Evolutionary conservation across 129 eudicot genomes (phyloP).

Genomic region (Tagetes patula): DNA sequence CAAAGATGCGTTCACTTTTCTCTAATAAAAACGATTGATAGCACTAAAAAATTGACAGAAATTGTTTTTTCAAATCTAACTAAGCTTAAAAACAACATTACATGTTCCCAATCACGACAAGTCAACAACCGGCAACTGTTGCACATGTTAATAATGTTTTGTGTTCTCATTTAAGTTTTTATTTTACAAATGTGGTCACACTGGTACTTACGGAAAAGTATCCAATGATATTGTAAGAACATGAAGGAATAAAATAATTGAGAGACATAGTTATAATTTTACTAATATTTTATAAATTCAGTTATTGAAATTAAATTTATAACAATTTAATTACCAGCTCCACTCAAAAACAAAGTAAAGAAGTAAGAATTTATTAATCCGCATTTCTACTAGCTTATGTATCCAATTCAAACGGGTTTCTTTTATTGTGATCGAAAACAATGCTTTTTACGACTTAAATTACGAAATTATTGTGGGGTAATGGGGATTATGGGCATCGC

Average conservation of each 20-base stretch:
- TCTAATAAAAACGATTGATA: too few species aligned
- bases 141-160: slow-evolving; percentile 23
- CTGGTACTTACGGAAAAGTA: neutral
- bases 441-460: neutral
- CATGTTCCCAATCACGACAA: neutral
- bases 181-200: slow-evolving; percentile 22
- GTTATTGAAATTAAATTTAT: neutral
- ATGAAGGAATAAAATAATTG: neutral
- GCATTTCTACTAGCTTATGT: too few species aligned
- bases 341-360: neutral
- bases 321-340: neutral
- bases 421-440: too few species aligned
- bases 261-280: neutral
- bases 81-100: neutral
- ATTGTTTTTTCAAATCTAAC: too few species aligned
- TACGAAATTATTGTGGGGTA: slow-evolving; percentile 8
- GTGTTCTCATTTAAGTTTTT: slow-evolving; percentile 13
- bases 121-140: slow-evolving; percentile 6
- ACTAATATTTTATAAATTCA: neutral
- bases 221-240: neutral
- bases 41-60: too few species aligned
- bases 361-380: neutral
- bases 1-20: too few species aligned
- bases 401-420: too few species aligned
- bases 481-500: neutral